Evolutionary conservation across 2,329 filamentous ascomycete species (phyloP), one percentile per base, ranked within the genome.

Genomic region (Curvularia verruculosa): DNA sequence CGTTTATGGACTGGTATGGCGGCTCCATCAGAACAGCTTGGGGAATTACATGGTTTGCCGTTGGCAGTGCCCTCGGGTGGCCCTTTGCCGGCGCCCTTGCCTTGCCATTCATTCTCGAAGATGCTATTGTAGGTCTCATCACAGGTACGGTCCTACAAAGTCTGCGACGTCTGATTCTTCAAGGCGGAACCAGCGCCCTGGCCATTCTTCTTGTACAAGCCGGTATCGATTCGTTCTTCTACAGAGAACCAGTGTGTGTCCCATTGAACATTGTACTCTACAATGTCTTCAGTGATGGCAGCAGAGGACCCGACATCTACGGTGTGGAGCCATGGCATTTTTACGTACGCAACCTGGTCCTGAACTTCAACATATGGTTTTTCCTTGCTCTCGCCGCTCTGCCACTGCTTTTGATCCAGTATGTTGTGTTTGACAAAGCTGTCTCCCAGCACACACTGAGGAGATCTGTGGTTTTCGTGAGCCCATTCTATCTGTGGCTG

Each of bases 281-380:
- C 83, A 99, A 99, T 74, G 86, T 99, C 41, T 94, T 99, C 73
- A 90, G 90, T 7, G 87, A 87, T 6, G 84, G 86, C 0, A 90
- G 88, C 29, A 84, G 82, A 71, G 95, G 94, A 0, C 95, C 95
- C 0, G 86, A 96, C 53, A 90, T 99, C 34, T 99, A 97, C 70
- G 95, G 95, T 43, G 96, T 91, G 0, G 95, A 99, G 77, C 91
- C 94, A 1, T 98, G 94, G 95, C 89, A 93, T 51, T 99, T 97
- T 74, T 99, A 99, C 77, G 83, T 96, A 67, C 90, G 91, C 67
- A 99, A 99, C 69, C 80, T 99, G 41, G 80, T 89, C 15, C 83
- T 99, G 56, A 99, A 99, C 79, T 99, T 98, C 82, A 96, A 98
- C 73, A 78, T 96, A 45, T 98, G 93, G 92, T 93, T 97, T 67